Conservation (phyloP, 2,329 filamentous ascomycete species). For the Byssochlamys sp. region DNA sequence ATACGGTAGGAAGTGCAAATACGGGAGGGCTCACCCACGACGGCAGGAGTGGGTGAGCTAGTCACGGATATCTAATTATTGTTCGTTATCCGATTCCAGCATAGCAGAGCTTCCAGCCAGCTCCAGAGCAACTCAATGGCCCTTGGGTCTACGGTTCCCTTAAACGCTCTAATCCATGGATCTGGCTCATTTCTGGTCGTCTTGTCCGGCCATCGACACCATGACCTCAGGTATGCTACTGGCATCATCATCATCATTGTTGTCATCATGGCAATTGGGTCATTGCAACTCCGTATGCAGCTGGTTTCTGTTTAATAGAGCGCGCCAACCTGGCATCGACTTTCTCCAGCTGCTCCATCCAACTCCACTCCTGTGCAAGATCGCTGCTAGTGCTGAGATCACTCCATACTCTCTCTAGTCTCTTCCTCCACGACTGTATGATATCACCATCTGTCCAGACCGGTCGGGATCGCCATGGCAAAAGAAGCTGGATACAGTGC, state of each 20-base stretch:
- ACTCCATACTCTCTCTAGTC: background rate
- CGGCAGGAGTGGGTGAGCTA: too few species aligned
- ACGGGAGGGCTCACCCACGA: too few species aligned
- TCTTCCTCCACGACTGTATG: background rate
- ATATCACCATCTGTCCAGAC: background rate
- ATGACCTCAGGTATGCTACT: background rate
- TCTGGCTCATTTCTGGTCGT: background rate
- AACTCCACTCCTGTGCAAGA: background rate
- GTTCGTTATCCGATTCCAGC: background rate
- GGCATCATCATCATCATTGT: background rate
- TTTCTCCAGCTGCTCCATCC: background rate
- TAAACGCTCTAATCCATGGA: background rate
- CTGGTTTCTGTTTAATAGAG: background rate
- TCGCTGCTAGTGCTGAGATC: background rate
- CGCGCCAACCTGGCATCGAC: background rate
- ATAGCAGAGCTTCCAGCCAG: background rate
- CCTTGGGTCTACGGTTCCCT: background rate
- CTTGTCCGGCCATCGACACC: background rate
- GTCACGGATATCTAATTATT: too few species aligned
- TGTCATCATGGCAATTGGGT: background rate
- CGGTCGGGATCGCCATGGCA: background rate
- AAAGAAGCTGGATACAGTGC: constrained; percentile 16
- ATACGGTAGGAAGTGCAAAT: too few species aligned
- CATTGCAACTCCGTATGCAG: background rate
- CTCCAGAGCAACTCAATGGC: background rate